Evolutionary conservation across 129 eudicot genomes (phyloP), one percentile per base, ranked within the genome.

Genomic region (Chrysanthemum lavandulifolium): DNA sequence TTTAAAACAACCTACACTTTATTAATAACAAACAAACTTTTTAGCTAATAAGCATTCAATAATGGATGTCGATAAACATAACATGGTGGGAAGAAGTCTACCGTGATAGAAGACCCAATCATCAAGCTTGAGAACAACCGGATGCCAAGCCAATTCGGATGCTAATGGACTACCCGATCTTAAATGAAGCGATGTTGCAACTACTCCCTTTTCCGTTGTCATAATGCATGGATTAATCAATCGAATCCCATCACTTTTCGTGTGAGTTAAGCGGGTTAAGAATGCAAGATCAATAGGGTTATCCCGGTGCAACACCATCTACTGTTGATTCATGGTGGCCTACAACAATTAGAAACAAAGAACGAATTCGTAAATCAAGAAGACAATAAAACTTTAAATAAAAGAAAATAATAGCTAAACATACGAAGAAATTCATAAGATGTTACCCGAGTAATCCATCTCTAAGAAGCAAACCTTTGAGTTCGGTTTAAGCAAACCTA

Each of bases 61-160:
- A 21, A 21, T 21, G 23, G 23, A 21, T 21, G 23, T 21, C 1
- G 23, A 21, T 21, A 21, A 21, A 21, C 23, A 21, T 21, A 21
- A 21, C 98, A 65, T 94, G 98, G 75, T 86, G 98, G 68, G 98
- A 84, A 94, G 97, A 84, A 94, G 98, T 59, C 98, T 97, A 12
- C 98, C 98, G 52, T 94, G 98, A 82, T 97, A 94, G 53, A 94
- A 94, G 61, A 94, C 78, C 98, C 98, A 94, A 78, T 94, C 96
- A 80, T 94, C 84, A 71, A 94, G 83, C 81, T 90, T 90, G 21
- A 94, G 93, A 73, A 88, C 96, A 70, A 94, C 96, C 15, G 96
- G 71, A 67, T 88, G 98, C 1, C 84, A 83, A 27, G 98, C 96
- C 83, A 94, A 83, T 75, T 94, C 97, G 71, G 82, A 86, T 61